These are phyloP conservation scores for Rhizomucor pusillus DNA, from an alignment of 371 early-diverging fungal genomes.

Conservation along the genomic window DNA sequence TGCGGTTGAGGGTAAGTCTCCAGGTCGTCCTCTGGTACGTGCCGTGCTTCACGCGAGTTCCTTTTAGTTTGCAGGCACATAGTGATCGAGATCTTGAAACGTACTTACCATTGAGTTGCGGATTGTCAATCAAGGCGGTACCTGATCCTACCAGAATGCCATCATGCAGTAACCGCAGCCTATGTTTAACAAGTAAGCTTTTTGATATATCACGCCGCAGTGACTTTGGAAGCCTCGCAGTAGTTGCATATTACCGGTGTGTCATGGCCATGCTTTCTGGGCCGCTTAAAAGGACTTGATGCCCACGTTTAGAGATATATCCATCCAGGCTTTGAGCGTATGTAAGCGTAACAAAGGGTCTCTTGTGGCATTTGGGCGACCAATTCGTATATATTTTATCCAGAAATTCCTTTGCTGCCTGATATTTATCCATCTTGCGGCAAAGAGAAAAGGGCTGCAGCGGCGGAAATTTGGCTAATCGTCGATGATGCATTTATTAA, in stretches of 20 bases:
- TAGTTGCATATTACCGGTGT: conserved; percentile 46
- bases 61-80: background rate
- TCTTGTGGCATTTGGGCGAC: background rate
- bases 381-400: background rate
- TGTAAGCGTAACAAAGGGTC: conserved; percentile 65
- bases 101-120: conserved; percentile 69
- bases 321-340: conserved; percentile 93
- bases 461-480: no score
- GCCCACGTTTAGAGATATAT: conserved; percentile 65
- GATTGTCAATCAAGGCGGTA: conserved; percentile 84
- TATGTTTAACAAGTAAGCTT: conserved; percentile 15
- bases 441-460: no score
- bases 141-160: conserved; percentile 90
- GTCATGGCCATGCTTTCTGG: conserved; percentile 78
- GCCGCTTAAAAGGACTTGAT: conserved; percentile 72
- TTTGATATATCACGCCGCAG: background rate
- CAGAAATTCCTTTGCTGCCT: conserved; percentile 5
- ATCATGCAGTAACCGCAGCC: conserved; percentile 73
- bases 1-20: conserved; percentile 55
- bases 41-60: conserved; percentile 19
- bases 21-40: conserved; percentile 13
- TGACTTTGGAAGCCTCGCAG: background rate
- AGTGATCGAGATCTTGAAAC: background rate
- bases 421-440: background rate
- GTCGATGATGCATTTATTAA: no score